These are phyloP conservation scores for Neonectria magnoliae DNA, from an alignment of 2,329 filamentous ascomycete genomes.

Conservation along the genomic window DNA sequence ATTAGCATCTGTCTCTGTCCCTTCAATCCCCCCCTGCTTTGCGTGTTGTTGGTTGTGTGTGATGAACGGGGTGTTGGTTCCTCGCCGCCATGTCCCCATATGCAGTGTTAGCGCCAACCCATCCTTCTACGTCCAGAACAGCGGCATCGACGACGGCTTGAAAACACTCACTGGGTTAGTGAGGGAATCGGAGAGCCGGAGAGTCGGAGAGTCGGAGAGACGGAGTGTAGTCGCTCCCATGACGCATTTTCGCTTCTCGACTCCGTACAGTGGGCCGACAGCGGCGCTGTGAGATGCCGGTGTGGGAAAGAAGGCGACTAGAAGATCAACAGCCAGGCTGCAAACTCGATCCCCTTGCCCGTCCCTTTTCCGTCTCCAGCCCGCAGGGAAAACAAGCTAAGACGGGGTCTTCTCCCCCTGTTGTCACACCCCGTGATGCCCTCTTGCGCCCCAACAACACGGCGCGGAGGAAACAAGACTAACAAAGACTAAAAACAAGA, in stretches of 20 bases:
- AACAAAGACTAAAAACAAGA: neutral
- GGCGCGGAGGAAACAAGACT: neutral
- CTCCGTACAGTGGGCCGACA: neutral
- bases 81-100: neutral
- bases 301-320: neutral
- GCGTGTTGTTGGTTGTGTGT: neutral
- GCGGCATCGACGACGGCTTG: neutral
- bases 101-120: neutral
- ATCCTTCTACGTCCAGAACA: neutral
- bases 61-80: neutral
- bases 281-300: neutral
- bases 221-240: neutral
- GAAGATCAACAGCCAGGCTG: neutral
- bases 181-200: neutral
- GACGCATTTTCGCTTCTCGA: neutral
- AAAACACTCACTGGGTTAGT: neutral
- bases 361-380: neutral
- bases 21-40: neutral
- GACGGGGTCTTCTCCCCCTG: neutral
- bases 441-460: neutral
- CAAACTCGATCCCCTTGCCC: neutral
- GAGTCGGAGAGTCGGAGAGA: neutral
- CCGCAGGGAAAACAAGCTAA: neutral
- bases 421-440: neutral
- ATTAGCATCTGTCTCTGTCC: conserved; percentile 9